These are phyloP conservation scores for Acarospora socialis DNA, from an alignment of 2,329 filamentous ascomycete species.

Conservation along the genomic window DNA sequence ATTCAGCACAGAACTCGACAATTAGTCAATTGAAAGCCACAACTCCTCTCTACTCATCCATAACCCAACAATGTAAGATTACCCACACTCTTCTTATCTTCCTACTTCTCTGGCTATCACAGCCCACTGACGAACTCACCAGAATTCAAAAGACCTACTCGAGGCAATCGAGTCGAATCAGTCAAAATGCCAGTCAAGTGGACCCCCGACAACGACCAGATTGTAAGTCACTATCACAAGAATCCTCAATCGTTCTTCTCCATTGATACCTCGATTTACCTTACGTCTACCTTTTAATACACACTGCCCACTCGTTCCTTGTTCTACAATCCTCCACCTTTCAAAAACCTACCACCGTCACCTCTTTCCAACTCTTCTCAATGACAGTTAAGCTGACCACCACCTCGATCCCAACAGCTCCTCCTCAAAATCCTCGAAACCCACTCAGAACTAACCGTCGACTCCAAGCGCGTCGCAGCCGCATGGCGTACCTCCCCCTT, in stretches of 20 bases:
- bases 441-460: constrained; percentile 22
- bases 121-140: no score
- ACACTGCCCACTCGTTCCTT: no score
- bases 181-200: constrained; percentile 25
- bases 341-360: no score
- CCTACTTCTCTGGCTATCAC: background rate
- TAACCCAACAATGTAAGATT: no score
- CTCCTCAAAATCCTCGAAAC: constrained; percentile 26
- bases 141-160: no score
- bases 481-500: constrained; percentile 24
- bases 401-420: constrained; percentile 17
- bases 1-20: no score
- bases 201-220: constrained; percentile 24
- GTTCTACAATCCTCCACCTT: no score
- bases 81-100: constrained; percentile 1
- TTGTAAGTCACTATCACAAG: constrained; percentile 15
- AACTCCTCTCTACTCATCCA: no score
- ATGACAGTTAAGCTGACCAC: background rate
- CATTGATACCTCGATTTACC: background rate
- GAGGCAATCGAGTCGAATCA: no score
- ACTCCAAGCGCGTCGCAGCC: constrained; percentile 21
- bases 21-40: no score
- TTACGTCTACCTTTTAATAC: no score
- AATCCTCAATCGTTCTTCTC: background rate
- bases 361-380: no score